A percentile compares a stretch with the other conserved stretches of the same genome.
phyloP scores from a whole-genome alignment of 345 rosid genomes.

The Euphorbia peplus region DNA sequence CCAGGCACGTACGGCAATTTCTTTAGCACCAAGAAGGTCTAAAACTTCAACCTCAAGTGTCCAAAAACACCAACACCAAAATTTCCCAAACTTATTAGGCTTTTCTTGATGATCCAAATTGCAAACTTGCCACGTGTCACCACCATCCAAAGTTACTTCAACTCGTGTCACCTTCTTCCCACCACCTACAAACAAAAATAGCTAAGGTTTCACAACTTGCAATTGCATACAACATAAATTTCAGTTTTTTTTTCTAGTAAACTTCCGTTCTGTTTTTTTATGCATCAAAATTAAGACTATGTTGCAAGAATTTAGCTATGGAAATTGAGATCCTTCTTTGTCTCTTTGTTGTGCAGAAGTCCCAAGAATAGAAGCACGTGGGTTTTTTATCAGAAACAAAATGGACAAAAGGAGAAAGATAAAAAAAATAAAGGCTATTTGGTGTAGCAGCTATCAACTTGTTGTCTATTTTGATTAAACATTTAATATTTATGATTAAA shows the following conservation, averaged over 20 bases:
- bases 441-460: no score
- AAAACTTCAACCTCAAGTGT: slow-evolving; percentile 76
- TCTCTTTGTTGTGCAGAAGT: no score
- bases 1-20: slow-evolving; percentile 95
- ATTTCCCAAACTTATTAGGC: slow-evolving; percentile 64
- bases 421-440: no score
- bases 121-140: slow-evolving; percentile 91
- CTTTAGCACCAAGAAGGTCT: slow-evolving; percentile 69
- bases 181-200: slow-evolving; percentile 46
- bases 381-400: no score
- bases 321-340: no score
- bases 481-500: no score
- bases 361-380: no score
- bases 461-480: no score
- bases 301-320: no score
- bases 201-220: background rate
- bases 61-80: slow-evolving; percentile 99
- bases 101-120: slow-evolving; percentile 65
- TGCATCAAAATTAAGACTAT: background rate
- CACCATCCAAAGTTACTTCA: slow-evolving; percentile 88
- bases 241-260: background rate
- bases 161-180: slow-evolving; percentile 96
- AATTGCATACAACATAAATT: background rate
- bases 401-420: no score
- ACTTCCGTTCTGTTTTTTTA: background rate